Base-by-base conservation (phyloP, 164 flowering plant genomes). In the Chloranthus sessilifolius region DNA sequence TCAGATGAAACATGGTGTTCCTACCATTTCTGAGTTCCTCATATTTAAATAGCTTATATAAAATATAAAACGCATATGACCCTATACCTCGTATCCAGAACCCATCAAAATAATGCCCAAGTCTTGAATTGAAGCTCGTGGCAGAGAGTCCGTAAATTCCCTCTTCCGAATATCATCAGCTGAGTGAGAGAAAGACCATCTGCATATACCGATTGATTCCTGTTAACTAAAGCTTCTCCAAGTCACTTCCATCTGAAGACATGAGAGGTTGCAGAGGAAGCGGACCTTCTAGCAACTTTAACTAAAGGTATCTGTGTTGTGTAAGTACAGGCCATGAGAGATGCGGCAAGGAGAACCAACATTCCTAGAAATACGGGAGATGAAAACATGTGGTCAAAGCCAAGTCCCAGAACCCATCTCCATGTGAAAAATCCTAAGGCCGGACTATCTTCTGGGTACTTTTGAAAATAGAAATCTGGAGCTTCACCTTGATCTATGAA, bases 271-370 rank as follows among this genome's bases (percentile, higher is more conserved):
- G 20, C 48, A 36, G 36, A 54, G 58, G 47, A 62, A 44, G 1
- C 59, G 47, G 63, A 92, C 99, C 99, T 92, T 76, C 85, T 75
- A 58, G 99, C 95, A 49, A 86, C 95, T 75, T 80, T 92, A 60
- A 86, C 89, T 38, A 86, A 28, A 31, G 99, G 96, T 12, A 88
- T 86, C 63, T 92, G 99, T 24, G 99, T 88, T n/a, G 95, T 92
- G 68, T 79, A 92, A 63, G 99, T 88, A 66, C 99, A 88, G 36
- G 96, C 96, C 91, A 88, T 92, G 16, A 92, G 89, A 27, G 96
- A 92, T 14, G 80, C 75, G 16, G 73, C 99, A 37, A 92, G 58
- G 31, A 88, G 89, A 64, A 53, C 75, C 71, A 88, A 55, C 65
- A 77, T 51, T 47, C 84, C 94, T 1, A 92, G 78, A 63, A 92